Conservation (phyloP, 2,329 filamentous ascomycete genomes). For the Colletotrichum sp. region DNA sequence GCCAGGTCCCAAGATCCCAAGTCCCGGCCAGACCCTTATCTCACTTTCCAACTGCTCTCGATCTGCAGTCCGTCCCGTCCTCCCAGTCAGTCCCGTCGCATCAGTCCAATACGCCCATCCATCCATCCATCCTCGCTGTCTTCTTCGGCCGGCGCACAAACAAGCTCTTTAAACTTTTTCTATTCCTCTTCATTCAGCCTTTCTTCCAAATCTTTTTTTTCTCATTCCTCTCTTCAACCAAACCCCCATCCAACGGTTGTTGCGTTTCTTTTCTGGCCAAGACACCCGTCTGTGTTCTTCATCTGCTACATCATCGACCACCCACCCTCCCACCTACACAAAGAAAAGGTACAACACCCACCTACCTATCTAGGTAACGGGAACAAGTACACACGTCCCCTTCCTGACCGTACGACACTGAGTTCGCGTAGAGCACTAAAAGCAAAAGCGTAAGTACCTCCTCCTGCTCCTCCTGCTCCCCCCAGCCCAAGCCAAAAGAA, state of each 20-base stretch:
- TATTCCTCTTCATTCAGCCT: neutral
- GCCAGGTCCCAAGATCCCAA: neutral
- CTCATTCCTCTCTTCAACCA: neutral
- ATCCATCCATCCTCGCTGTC: neutral
- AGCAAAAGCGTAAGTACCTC: neutral
- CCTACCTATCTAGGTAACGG: neutral
- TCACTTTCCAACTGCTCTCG: neutral
- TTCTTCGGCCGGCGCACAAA: conserved; percentile 3
- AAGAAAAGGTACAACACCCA: neutral
- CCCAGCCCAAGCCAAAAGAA: neutral
- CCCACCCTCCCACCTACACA: neutral
- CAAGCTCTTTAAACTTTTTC: neutral
- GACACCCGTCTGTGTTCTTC: neutral
- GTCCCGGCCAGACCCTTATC: neutral
- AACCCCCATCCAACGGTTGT: neutral
- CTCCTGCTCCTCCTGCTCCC: neutral
- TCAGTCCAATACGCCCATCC: neutral
- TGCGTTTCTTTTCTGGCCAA: neutral
- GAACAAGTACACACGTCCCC: neutral
- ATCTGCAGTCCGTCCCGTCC: conserved; percentile 1
- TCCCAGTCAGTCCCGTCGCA: neutral
- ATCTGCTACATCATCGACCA: neutral
- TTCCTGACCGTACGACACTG: neutral
- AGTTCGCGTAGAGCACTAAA: neutral
- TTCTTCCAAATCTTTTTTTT: neutral